Conservation (phyloP, 768 basidiomycete genomes). For the Cyathus striatus region DNA sequence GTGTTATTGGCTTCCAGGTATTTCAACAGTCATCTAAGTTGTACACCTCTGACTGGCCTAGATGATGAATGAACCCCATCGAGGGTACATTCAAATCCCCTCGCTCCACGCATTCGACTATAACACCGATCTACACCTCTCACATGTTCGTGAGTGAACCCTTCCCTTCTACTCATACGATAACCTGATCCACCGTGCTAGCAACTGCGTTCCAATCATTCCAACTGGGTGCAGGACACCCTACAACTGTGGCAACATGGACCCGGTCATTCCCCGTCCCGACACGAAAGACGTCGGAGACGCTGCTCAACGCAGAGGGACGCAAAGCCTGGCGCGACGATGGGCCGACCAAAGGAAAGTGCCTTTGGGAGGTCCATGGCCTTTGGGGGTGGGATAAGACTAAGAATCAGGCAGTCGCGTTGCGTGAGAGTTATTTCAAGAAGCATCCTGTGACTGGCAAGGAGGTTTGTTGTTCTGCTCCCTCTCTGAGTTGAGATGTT, state of each 20-base stretch:
- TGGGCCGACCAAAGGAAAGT: constrained; percentile 68
- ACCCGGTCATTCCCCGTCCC: constrained; percentile 87
- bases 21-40: constrained; percentile 6
- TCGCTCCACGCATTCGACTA: constrained; percentile 88
- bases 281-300: constrained; percentile 56
- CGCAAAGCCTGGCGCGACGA: constrained; percentile 66
- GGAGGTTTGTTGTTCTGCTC: constrained; percentile 36
- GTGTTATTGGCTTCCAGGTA: constrained; percentile 89
- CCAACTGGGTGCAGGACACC: constrained; percentile 85
- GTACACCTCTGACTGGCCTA: constrained; percentile 17
- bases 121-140: constrained; percentile 89
- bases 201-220: constrained; percentile 88
- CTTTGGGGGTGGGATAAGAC: constrained; percentile 86
- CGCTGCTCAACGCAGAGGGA: constrained; percentile 54
- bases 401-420: constrained; percentile 63
- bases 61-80: constrained; percentile 95
- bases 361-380: constrained; percentile 88
- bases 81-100: constrained; percentile 81
- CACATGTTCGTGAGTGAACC: constrained; percentile 58
- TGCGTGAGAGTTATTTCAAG: constrained; percentile 83
- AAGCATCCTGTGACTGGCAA: constrained; percentile 59
- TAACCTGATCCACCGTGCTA: constrained; percentile 15
- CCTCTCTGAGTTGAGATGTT: neutral
- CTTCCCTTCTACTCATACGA: neutral
- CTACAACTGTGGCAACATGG: constrained; percentile 76